Evolutionary conservation across 257 asterid genomes (phyloP).

Genomic region (Nicotiana sylvestris): DNA sequence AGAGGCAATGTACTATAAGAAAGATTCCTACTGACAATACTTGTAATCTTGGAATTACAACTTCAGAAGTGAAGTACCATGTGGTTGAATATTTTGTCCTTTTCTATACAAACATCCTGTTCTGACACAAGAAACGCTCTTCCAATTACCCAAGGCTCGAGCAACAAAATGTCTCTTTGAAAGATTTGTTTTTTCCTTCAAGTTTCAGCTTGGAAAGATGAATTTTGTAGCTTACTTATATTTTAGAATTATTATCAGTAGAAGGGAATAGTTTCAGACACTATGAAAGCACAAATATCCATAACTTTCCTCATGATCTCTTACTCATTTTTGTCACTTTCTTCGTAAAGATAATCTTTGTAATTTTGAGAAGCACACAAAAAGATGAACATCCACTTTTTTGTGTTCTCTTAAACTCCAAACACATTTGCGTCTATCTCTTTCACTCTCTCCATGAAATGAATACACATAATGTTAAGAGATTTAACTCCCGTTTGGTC

Average conservation of each 20-base stretch:
- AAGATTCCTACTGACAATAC: neutral
- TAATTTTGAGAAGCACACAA: neutral
- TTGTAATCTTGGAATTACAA: neutral
- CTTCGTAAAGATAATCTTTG: neutral
- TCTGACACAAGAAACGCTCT: neutral
- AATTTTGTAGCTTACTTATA: neutral
- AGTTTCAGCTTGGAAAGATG: neutral
- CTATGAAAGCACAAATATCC: neutral
- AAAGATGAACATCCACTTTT: neutral
- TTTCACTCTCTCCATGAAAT: too few relatives aligned
- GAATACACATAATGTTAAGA: too few relatives aligned
- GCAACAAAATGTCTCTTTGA: neutral
- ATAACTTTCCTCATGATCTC: neutral
- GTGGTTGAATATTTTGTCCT: neutral
- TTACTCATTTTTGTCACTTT: neutral
- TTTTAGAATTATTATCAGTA: neutral
- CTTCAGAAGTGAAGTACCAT: neutral
- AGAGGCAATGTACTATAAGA: neutral
- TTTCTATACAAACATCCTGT: conserved; percentile 5
- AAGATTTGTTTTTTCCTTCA: neutral
- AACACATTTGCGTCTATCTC: neutral
- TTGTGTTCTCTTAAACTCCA: neutral
- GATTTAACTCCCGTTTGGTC: too few relatives aligned
- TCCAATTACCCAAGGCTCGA: neutral
- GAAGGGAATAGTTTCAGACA: conserved; percentile 6